Conservation (phyloP, 768 basidiomycete genomes). For the Pulveroboletus sp. region DNA sequence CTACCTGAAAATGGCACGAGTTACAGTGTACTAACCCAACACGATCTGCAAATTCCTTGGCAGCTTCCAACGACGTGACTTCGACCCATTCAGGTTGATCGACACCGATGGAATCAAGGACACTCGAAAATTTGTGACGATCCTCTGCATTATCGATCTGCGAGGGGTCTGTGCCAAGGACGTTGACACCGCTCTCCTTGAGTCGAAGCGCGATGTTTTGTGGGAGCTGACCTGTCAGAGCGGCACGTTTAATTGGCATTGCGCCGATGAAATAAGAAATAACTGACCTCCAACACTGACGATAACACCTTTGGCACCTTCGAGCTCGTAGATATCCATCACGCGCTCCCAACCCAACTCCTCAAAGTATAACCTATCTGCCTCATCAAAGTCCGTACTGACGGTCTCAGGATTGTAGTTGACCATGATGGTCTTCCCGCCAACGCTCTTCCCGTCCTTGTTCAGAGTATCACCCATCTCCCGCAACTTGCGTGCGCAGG, state of each 20-base stretch:
- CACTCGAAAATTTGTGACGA: constrained; percentile 97
- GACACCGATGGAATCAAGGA: constrained; percentile 90
- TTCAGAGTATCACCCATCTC: constrained; percentile 58
- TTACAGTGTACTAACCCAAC: constrained; percentile 48
- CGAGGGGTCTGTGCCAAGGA: constrained; percentile 92
- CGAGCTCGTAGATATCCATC: constrained; percentile 99
- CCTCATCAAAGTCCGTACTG: constrained; percentile 98
- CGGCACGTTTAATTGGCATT: not conserved
- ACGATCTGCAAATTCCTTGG: constrained; percentile 83
- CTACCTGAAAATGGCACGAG: not conserved
- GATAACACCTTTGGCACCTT: constrained; percentile 87
- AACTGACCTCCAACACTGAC: constrained; percentile 91
- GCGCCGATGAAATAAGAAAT: not conserved
- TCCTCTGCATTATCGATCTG: constrained; percentile 98
- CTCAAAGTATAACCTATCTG: constrained; percentile 98
- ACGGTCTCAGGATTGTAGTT: constrained; percentile 99
- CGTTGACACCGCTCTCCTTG: constrained; percentile 85
- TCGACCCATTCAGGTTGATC: constrained; percentile 98
- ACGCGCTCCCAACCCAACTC: constrained; percentile 97
- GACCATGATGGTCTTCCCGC: constrained; percentile 92
- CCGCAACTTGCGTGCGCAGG: constrained; percentile 88
- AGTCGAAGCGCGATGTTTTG: constrained; percentile 98
- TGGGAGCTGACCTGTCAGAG: constrained; percentile 78
- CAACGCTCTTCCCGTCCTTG: constrained; percentile 15
- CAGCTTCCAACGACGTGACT: constrained; percentile 80